Evolutionary conservation across 768 basidiomycete genomes (phyloP).

Genomic region (Agaricus subrufescens): DNA sequence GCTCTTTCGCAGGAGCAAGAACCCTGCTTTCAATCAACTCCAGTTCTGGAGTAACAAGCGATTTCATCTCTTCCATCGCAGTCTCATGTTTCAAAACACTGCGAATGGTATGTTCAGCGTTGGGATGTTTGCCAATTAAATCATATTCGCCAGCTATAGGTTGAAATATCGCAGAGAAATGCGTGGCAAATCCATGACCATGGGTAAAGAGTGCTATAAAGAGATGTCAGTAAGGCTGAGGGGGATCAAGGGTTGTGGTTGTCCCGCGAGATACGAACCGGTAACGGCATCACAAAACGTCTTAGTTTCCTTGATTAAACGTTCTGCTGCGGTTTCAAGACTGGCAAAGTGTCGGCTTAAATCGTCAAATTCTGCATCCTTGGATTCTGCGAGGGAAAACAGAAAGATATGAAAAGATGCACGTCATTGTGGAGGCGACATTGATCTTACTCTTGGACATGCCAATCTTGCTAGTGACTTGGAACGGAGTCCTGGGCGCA

Average conservation of each 20-base stretch:
- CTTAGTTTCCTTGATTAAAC: constrained; percentile 88
- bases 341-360: constrained; percentile 71
- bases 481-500: constrained; percentile 77
- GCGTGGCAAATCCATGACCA: constrained; percentile 58
- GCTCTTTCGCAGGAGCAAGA: constrained; percentile 81
- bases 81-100: constrained; percentile 71
- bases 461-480: constrained; percentile 83
- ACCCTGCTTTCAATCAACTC: constrained; percentile 91
- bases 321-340: constrained; percentile 80
- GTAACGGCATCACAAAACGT: constrained; percentile 81
- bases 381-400: constrained; percentile 47
- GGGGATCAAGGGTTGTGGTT: too few species aligned
- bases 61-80: constrained; percentile 78
- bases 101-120: constrained; percentile 69
- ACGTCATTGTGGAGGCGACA: background rate
- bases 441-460: constrained; percentile 80
- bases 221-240: background rate
- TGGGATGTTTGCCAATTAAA: constrained; percentile 73
- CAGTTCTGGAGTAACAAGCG: constrained; percentile 80
- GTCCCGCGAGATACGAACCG: constrained; percentile 36
- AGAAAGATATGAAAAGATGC: background rate
- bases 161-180: constrained; percentile 58
- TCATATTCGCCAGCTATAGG: constrained; percentile 76
- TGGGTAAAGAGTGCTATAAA: constrained; percentile 59
- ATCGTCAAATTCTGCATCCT: constrained; percentile 88